Base-by-base conservation (phyloP, 805 yeast species). In the Saitoella complicata region DNA sequence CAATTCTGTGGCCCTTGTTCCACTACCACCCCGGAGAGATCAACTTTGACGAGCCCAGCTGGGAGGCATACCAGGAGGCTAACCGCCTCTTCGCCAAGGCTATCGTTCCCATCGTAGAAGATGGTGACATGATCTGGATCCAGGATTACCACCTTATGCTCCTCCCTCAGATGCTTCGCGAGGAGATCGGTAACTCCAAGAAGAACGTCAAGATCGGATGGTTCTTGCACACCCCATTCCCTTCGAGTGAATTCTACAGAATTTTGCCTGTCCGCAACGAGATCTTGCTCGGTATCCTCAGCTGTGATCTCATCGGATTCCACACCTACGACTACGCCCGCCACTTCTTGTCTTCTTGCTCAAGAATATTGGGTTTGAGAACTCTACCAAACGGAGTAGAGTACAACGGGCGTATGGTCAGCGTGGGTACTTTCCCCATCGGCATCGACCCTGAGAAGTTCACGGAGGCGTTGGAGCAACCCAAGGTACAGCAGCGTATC, bases 11-110 rank as follows among this genome's bases (percentile, higher is more conserved):
- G 99, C 99, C 99, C 1, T 65, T 93, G 49, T 91, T 91, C 68
- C 99, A 91, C 61, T 91, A 91, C 63, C 98, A 91, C 59, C 98
- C 99, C 0, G 98, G 97, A 49, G 98, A 93, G 62, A 91, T 93
- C 81, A 87, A 84, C 59, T 91, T 91, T 58, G 98, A 91, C 62
- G 98, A 91, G 60, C 76, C 75, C 49, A 95, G 96, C 1, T 91
- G 98, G 98, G 87, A 87, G 44, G 97, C 97, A 1, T 91, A 91
- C 61, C 81, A 85, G 45, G 91, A 85, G 59, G 97, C 97, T 5
- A 91, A 91, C 59, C 66, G 78, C 46, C 67, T 73, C 48, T 91
- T 91, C 66, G 91, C 95, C 8, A 67, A 73, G 36, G 79, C 72
- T 37, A 76, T 91, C 47, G 76, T 83, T 7, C 63, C 70, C 13